Base-by-base conservation (phyloP, 257 asterid species). In the Solanum raphanifolium region DNA sequence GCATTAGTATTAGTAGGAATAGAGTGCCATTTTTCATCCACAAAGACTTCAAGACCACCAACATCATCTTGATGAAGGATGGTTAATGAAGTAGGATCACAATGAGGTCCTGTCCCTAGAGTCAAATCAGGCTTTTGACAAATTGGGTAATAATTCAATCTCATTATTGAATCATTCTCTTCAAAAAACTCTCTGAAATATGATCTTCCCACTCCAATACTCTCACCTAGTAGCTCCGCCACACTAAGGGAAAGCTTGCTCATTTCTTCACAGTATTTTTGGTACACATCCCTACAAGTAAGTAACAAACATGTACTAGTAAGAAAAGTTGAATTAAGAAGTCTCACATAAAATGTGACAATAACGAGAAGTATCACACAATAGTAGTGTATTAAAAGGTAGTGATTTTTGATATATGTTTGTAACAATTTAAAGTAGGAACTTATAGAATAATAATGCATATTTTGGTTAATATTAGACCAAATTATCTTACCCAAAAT, bases 91-190 rank as follows among this genome's bases (percentile, higher is more conserved):
- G 96, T 92, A 3, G 98, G 98, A 88, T 95, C 98, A 87, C 98
- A 93, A 85, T 95, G 98, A 83, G 98, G 98, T 27, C 98, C 98
- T 1, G 98, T 95, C 34, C 98, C 98, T 18, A 95, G 94, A 2
- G 94, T 92, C 2, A 87, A 85, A 55, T 92, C 94, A 9, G 98
- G 95, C 72, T 92, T 87, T 90, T 91, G 94, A 86, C 98, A 95
- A 2, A 83, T 90, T 5, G 98, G 98, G 74, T 95, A 95, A 55
- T 94, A 94, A 88, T 94, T 95, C 58, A 94, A 83, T 88, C 98
- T 94, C 98, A 95, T 93, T 48, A 94, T 93, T 0, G 98, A 95
- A 15, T 95, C 98, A 75, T 95, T 92, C 16, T 89, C 98, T 75
- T 89, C 82, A 83, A 94, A 94, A 75, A 93, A 94, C 21, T 95